Evolutionary conservation across 2,329 filamentous ascomycete species (phyloP).

Genomic region (Bipolaris oryzae): DNA sequence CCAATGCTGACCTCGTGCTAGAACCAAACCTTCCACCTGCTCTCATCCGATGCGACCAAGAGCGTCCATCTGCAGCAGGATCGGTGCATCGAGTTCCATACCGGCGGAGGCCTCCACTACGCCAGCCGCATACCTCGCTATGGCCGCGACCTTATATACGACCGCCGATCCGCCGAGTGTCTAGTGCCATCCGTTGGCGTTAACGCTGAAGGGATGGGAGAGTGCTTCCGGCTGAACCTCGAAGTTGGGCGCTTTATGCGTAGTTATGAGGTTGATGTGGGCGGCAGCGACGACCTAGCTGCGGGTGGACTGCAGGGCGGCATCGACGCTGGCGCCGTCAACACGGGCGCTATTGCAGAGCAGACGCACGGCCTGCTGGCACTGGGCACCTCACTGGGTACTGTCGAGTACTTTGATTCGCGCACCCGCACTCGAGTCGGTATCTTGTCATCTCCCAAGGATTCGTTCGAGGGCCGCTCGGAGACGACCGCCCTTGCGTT

Average conservation of each 20-base stretch:
- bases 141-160: slow-evolving; percentile 86
- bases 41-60: slow-evolving; percentile 92
- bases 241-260: slow-evolving; percentile 94
- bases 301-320: slow-evolving; percentile 82
- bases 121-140: slow-evolving; percentile 89
- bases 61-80: slow-evolving; percentile 92
- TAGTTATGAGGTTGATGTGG: slow-evolving; percentile 89
- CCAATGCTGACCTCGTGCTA: background rate
- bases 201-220: slow-evolving; percentile 82
- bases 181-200: slow-evolving; percentile 87
- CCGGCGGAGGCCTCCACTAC: slow-evolving; percentile 84
- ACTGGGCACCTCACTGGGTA: slow-evolving; percentile 93
- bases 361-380: slow-evolving; percentile 87
- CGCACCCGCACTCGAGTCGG: slow-evolving; percentile 82
- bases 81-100: slow-evolving; percentile 91
- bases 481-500: slow-evolving; percentile 90
- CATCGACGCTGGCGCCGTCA: slow-evolving; percentile 83
- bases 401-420: slow-evolving; percentile 95
- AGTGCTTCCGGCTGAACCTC: slow-evolving; percentile 91
- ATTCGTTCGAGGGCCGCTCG: slow-evolving; percentile 49
- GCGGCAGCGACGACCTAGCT: slow-evolving; percentile 72
- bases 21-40: slow-evolving; percentile 87
- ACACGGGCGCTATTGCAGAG: slow-evolving; percentile 85
- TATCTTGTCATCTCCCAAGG: slow-evolving; percentile 66
- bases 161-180: slow-evolving; percentile 80